Conservation (phyloP, 2,329 filamentous ascomycete genomes). For the Aspergillus texensis region DNA sequence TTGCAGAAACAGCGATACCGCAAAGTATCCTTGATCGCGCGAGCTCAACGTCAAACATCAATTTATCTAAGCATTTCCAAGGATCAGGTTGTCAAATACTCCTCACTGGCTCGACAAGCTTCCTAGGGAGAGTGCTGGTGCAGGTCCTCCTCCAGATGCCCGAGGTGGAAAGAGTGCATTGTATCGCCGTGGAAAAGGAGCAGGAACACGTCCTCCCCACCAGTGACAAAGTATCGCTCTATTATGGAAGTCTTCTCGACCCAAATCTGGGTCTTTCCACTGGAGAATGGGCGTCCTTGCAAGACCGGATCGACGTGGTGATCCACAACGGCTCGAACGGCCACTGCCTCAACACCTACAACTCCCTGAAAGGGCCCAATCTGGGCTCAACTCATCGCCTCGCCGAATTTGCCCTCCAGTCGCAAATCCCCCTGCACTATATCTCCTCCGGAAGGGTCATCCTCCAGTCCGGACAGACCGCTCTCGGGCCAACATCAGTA, state of each 20-base stretch:
- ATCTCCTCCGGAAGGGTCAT: conserved; percentile 8
- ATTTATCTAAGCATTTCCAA: neutral
- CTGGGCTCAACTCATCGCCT: conserved; percentile 2
- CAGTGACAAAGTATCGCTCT: neutral
- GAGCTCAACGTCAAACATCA: neutral
- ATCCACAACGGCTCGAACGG: conserved; percentile 8
- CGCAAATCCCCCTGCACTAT: conserved; percentile 4
- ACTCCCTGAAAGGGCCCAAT: conserved; percentile 3
- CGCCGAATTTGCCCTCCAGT: neutral
- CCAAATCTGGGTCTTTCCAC: conserved; percentile 6
- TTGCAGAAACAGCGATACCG: conserved; percentile 8
- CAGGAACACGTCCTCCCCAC: neutral
- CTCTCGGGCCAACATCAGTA: neutral
- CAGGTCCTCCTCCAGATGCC: neutral
- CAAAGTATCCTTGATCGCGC: neutral
- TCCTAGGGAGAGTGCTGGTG: neutral
- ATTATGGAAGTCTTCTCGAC: conserved; percentile 1
- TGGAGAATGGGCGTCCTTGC: neutral
- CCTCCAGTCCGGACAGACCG: neutral
- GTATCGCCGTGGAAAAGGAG: conserved; percentile 5
- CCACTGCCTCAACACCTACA: conserved; percentile 7
- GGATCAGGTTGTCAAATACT: conserved; percentile 1
- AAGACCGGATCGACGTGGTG: conserved; percentile 1
- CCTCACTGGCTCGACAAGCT: conserved; percentile 4
- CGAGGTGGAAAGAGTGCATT: neutral